Evolutionary conservation across 257 asterid species (phyloP).

Genomic region (Sherardia arvensis): DNA sequence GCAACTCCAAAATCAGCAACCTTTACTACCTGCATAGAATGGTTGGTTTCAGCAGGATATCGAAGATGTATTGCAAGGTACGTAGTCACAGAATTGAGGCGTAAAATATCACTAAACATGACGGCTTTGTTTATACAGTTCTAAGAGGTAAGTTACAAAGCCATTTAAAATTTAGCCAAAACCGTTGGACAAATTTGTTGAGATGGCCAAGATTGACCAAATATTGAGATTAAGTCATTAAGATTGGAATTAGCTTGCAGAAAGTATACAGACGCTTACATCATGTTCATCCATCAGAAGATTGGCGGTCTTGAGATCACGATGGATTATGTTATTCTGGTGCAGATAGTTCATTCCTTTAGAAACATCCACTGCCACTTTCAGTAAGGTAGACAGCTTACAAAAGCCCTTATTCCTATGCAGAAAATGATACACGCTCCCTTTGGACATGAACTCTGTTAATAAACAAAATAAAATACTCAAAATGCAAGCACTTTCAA

Average conservation of each 20-base stretch:
- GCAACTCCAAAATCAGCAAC: conserved; percentile 99
- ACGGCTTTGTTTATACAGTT: background rate
- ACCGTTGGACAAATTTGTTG: background rate
- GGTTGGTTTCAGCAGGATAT: background rate
- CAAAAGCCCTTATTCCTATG: conserved; percentile 31
- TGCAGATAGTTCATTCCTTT: conserved; percentile 49
- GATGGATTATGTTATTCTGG: conserved; percentile 39
- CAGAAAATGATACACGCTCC: conserved; percentile 31
- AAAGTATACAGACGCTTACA: conserved; percentile 22
- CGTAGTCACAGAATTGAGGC: background rate
- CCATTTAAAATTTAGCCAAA: background rate
- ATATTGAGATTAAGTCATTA: no score
- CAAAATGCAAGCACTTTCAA: background rate
- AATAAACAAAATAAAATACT: conserved; percentile 4
- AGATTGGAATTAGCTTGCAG: background rate
- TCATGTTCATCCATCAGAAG: conserved; percentile 44
- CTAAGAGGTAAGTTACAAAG: background rate
- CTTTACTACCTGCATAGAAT: conserved; percentile 61
- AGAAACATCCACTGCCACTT: conserved; percentile 38
- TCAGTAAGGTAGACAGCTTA: conserved; percentile 32
- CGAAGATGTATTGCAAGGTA: background rate
- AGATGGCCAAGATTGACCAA: background rate
- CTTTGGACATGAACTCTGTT: conserved; percentile 43
- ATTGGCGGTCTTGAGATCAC: conserved; percentile 47
- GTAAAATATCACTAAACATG: background rate